Conservation (phyloP, 2,329 filamentous ascomycete genomes). For the Aspergillus felis region DNA sequence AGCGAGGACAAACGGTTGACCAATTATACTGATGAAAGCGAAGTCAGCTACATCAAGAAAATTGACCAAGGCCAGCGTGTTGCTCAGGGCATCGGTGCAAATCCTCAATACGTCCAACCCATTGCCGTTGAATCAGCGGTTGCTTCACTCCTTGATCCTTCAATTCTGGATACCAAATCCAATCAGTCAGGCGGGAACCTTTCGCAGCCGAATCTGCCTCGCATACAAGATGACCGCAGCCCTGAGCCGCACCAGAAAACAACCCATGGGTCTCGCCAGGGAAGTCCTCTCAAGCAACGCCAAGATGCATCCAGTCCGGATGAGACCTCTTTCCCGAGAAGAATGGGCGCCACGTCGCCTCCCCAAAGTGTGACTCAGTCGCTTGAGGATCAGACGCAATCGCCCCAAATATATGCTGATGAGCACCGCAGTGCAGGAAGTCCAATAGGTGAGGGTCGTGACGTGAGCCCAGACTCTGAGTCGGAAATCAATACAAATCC, state of each 20-base stretch:
- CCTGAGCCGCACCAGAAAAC: slow-evolving; percentile 20
- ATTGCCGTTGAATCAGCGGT: slow-evolving; percentile 82
- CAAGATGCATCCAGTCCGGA: slow-evolving; percentile 35
- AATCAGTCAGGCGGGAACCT: slow-evolving; percentile 46
- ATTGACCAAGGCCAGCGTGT: slow-evolving; percentile 66
- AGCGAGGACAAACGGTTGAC: slow-evolving; percentile 50
- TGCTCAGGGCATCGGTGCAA: slow-evolving; percentile 64
- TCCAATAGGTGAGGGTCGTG: slow-evolving; percentile 74
- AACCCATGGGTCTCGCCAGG: slow-evolving; percentile 27
- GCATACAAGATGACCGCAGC: slow-evolving; percentile 33
- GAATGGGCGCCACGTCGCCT: slow-evolving; percentile 47
- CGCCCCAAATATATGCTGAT: slow-evolving; percentile 62
- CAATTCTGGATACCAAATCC: slow-evolving; percentile 63
- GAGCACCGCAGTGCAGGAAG: slow-evolving; percentile 66
- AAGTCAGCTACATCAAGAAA: slow-evolving; percentile 54
- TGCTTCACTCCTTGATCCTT: slow-evolving; percentile 83
- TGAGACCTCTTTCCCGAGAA: slow-evolving; percentile 36
- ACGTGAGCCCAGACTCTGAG: slow-evolving; percentile 49
- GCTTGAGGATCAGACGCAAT: slow-evolving; percentile 38
- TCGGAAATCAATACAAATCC: slow-evolving; percentile 76
- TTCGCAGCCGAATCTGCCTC: slow-evolving; percentile 39
- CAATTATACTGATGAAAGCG: slow-evolving; percentile 54
- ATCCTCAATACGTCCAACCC: slow-evolving; percentile 71
- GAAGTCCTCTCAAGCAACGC: slow-evolving; percentile 46
- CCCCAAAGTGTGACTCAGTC: slow-evolving; percentile 53